phyloP scores from a whole-genome alignment of 208 protist species.

The Crithidia thermophila region DNA sequence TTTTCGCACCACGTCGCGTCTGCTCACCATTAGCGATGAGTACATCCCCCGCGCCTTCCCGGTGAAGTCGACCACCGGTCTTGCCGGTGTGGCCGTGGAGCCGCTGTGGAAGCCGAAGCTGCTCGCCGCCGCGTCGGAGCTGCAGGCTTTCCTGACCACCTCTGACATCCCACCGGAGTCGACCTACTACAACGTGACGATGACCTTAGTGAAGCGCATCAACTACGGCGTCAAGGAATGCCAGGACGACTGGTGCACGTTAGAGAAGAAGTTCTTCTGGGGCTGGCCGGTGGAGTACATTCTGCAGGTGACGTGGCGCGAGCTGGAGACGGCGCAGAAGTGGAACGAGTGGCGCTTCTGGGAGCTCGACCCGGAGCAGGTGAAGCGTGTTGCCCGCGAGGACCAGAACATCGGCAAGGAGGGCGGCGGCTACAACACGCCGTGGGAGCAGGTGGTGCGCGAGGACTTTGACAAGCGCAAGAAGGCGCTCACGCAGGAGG shows the following conservation, averaged over 20 bases:
- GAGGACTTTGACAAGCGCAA: constrained; percentile 94
- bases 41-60: constrained; percentile 92
- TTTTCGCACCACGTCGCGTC: constrained; percentile 53
- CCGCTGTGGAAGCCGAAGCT: constrained; percentile 93
- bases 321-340: constrained; percentile 93
- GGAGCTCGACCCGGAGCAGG: constrained; percentile 92
- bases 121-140: constrained; percentile 80
- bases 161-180: constrained; percentile 91
- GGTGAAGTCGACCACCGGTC: constrained; percentile 90
- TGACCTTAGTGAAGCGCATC: constrained; percentile 92
- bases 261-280: constrained; percentile 93
- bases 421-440: constrained; percentile 82
- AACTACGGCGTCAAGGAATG: constrained; percentile 88
- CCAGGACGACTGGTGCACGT: constrained; percentile 90
- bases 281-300: constrained; percentile 93
- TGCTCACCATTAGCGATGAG: constrained; percentile 86
- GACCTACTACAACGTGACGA: constrained; percentile 92
- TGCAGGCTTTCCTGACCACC: constrained; percentile 81
- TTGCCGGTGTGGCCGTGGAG: constrained; percentile 89
- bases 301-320: constrained; percentile 89
- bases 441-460: constrained; percentile 90
- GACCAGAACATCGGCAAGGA: constrained; percentile 90
- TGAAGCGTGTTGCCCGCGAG: constrained; percentile 90
- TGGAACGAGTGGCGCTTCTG: constrained; percentile 94
- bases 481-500: constrained; percentile 92